Evolutionary conservation across 2,329 filamentous ascomycete species (phyloP), one percentile per base, ranked within the genome.

Genomic region (Venturia carpophila): DNA sequence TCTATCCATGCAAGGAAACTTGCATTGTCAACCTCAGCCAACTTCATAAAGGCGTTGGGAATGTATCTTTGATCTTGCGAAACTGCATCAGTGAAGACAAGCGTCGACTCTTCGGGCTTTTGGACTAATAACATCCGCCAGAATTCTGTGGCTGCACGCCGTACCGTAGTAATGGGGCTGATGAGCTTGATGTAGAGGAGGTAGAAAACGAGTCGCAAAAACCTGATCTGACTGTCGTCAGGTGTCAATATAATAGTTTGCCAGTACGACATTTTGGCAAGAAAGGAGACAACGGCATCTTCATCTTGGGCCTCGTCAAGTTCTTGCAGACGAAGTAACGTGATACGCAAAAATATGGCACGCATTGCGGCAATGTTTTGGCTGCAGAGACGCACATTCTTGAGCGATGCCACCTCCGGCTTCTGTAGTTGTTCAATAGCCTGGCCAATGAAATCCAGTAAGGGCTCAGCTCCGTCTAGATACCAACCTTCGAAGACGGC

Each of bases 401-500:
- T 99, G 68, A 93, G 78, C 13, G 81, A 82, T 0, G 91, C 84
- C 43, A 99, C 81, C 17, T 96, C 91, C 0, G 92, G 89, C 11
- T 90, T 85, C 73, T 96, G 91, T 4, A 99, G 80, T 71, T 96
- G 93, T 73, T 99, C 94, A 7, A 99, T 77, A 7, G 97, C 77
- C 64, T 88, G 87, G 1, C 93, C 94, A 3, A 88, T 84, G 70
- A 97, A 95, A 71, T 97, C 92, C 41, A 97, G 82, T 69, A 94
- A 83, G 4, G 86, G 82, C 70, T 92, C 89, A 1, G 90, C 90
- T 1, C 93, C 93, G 69, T 94, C 88, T 68, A 97, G 84, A 72
- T 97, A 97, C 91, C 92, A 97, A 19, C 94, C 94, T 75, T 97
- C 94, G 69, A 94, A 97, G 15, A 96, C 88, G 6, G 91, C 90